These are phyloP conservation scores for Hypoxylon sp. DNA, from an alignment of 2,329 filamentous ascomycete genomes.

Conservation along the genomic window DNA sequence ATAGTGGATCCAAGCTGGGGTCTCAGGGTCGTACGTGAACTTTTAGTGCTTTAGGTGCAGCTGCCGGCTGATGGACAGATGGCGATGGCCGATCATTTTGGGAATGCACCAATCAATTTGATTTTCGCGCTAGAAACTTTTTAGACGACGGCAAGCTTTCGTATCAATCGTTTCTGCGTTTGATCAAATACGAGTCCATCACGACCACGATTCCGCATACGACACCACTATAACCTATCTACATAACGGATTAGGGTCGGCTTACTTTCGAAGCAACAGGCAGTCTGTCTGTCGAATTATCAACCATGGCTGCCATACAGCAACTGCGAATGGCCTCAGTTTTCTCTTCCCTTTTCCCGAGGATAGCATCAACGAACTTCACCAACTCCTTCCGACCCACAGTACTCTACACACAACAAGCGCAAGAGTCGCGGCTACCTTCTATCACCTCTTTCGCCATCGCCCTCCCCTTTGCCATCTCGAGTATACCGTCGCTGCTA, in stretches of 20 bases:
- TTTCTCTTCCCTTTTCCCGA: slow-evolving; percentile 63
- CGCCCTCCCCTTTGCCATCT: slow-evolving; percentile 66
- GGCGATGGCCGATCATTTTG: slow-evolving; percentile 13
- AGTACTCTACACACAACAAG: slow-evolving; percentile 55
- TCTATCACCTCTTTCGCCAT: slow-evolving; percentile 64
- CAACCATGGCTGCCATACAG: slow-evolving; percentile 56
- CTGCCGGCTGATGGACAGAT: slow-evolving; percentile 32
- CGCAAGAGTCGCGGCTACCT: slow-evolving; percentile 49
- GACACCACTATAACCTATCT: not conserved
- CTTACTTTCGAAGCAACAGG: not conserved
- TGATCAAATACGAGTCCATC: no score
- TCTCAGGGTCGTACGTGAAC: slow-evolving; percentile 27
- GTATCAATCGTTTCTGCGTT: not conserved
- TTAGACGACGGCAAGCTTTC: slow-evolving; percentile 28
- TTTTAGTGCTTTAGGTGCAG: not conserved
- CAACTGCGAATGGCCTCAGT: slow-evolving; percentile 51
- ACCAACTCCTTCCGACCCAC: slow-evolving; percentile 54
- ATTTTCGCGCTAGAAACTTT: slow-evolving; percentile 32
- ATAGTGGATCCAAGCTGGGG: slow-evolving; percentile 30
- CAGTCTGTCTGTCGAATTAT: slow-evolving; percentile 27
- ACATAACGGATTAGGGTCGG: not conserved
- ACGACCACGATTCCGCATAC: no score
- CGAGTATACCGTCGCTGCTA: slow-evolving; percentile 73
- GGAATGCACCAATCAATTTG: slow-evolving; percentile 15
- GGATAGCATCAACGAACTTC: slow-evolving; percentile 55